Evolutionary conservation across 805 yeast species (phyloP), one percentile per base, ranked within the genome.

Genomic region (Candida cerambycidarum): DNA sequence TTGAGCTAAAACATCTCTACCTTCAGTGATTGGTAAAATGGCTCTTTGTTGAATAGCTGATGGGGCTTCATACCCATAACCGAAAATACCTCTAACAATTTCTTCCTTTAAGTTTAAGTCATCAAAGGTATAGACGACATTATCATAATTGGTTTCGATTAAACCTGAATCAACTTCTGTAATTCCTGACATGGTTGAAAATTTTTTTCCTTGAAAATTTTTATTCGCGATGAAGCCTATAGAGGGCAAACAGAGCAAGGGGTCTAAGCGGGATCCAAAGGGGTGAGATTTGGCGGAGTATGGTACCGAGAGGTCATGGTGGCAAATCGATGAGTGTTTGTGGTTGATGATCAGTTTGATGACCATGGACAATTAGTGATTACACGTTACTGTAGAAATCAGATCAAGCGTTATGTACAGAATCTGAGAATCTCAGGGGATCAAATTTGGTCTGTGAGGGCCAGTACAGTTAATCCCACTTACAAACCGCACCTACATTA

Each of bases 91-190:
- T 76, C 89, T 81, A 52, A 83, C 77, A 57, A 84, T 79, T 58
- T 72, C 77, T 51, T 82, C 85, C 69, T 85, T 84, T 57, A 85
- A 70, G 70, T 82, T 76, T 71, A 85, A 77, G 51, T 78, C 89
- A 54, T 85, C 93, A 68, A 86, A 85, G 28, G 82, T 63, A 67
- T 73, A 63, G 48, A 71, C 72, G 64, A 88, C 89, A 69, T 89
- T 89, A 80, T 90, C 97, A 82, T 90, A 89, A 85, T 92, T 92
- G 75, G 96, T 75, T 77, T 86, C 92, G 66, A 92, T 89, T 66
- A 80, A 79, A 67, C 80, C 80, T 65, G 89, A 72, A 71, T 85
- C 95, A 66, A 86, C 79, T 69, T 86, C 93, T 53, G 81, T 75
- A 62, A 82, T 81, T 74, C 82, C 87, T 57, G 82, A 67, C 82